Evolutionary conservation across 2,329 filamentous ascomycete genomes (phyloP), one percentile per base, ranked within the genome.

Genomic region (Byssothecium circinans): DNA sequence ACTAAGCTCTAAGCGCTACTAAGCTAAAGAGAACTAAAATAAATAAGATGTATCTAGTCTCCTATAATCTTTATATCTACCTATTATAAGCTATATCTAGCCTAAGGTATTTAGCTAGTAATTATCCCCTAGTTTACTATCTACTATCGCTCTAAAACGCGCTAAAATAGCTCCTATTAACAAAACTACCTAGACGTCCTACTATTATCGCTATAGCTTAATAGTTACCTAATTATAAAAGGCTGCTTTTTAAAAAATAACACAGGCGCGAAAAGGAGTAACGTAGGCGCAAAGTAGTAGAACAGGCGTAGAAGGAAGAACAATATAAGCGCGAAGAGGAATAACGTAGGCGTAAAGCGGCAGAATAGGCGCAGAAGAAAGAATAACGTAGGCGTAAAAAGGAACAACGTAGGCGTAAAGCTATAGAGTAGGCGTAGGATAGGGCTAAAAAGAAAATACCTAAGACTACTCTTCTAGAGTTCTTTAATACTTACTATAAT

Each of bases 391-490:
- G 41, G 22, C 46, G 41, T 20, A n/a, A n/a, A n/a, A n/a, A n/a
- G n/a, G n/a, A n/a, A n/a, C n/a, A n/a, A n/a, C n/a, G n/a, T n/a
- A n/a, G n/a, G n/a, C n/a, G n/a, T n/a, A n/a, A n/a, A n/a, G n/a
- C n/a, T n/a, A n/a, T n/a, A n/a, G n/a, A n/a, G n/a, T n/a, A n/a
- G n/a, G n/a, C n/a, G n/a, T n/a, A n/a, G n/a, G n/a, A n/a, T n/a
- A n/a, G n/a, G n/a, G 52, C 49, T 4, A 39, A 55, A 44, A 17
- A 43, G 19, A 48, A 23, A 45, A 51, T 27, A 2, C 43, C 43
- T 19, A 54, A 51, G 30, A 51, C 40, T 15, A 53, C 46, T 17
- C 44, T 56, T 14, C 46, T 34, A 1, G 46, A 56, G 37, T 53
- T 53, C 23, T 46, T 53, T 23, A 20, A 56, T 23, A 35, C 43